Percentiles rank a stretch among this genome's conserved stretches.
Evolutionary conservation across 2,329 filamentous ascomycete genomes (phyloP).

Genomic region (Alternaria novae-zelandiae): DNA sequence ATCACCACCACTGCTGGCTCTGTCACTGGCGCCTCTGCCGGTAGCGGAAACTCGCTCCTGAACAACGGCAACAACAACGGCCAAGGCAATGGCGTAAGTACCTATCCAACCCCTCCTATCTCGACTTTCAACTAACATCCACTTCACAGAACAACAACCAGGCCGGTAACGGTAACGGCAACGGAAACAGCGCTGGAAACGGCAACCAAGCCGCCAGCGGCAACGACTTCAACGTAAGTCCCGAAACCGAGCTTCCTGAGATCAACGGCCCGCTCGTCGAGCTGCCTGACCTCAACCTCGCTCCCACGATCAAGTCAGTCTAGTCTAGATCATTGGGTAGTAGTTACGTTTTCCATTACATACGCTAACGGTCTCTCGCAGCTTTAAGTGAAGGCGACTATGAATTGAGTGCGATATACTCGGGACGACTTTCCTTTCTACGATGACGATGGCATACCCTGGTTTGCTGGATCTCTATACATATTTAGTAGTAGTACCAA

Average conservation of each 20-base stretch:
- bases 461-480: neutral
- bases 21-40: slow-evolving; percentile 11
- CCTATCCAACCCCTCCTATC: neutral
- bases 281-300: slow-evolving; percentile 6
- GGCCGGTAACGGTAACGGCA: slow-evolving; percentile 9
- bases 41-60: slow-evolving; percentile 7
- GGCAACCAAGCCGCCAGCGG: slow-evolving; percentile 14
- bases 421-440: neutral
- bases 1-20: slow-evolving; percentile 12
- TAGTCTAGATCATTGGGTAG: neutral
- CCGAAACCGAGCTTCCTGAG: neutral
- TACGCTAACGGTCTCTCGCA: neutral
- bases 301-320: slow-evolving; percentile 14
- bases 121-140: neutral
- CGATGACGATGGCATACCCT: neutral
- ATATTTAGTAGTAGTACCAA: neutral
- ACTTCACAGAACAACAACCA: neutral
- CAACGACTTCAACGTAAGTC: slow-evolving; percentile 23
- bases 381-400: neutral
- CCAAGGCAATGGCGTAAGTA: slow-evolving; percentile 11
- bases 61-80: slow-evolving; percentile 9
- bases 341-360: neutral
- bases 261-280: neutral
- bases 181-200: slow-evolving; percentile 13
- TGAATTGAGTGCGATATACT: neutral